These are phyloP conservation scores for Candida sonorensis DNA, from an alignment of 805 yeast genomes.

Conservation along the genomic window DNA sequence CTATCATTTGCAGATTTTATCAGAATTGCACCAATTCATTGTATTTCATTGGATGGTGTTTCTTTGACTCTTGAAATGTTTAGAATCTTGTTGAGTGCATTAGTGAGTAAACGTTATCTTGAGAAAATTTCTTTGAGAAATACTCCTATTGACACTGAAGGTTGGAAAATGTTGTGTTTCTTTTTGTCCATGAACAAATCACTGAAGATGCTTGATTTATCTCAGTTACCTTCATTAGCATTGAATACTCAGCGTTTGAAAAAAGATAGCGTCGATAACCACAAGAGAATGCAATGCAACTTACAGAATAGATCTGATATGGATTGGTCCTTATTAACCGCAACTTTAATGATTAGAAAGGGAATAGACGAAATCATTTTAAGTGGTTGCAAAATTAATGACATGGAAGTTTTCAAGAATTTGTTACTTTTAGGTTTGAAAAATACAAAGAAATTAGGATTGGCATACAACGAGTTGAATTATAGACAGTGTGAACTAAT, in stretches of 20 bases:
- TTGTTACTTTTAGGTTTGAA: slow-evolving; percentile 51
- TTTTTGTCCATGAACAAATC: slow-evolving; percentile 59
- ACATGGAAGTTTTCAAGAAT: slow-evolving; percentile 46
- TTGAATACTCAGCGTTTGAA: slow-evolving; percentile 36
- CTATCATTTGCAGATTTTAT: slow-evolving; percentile 85
- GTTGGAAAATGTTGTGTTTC: slow-evolving; percentile 78
- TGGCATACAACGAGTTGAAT: slow-evolving; percentile 66
- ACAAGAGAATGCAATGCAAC: slow-evolving; percentile 40
- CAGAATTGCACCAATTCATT: slow-evolving; percentile 74
- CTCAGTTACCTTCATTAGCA: slow-evolving; percentile 53
- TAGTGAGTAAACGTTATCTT: slow-evolving; percentile 57
- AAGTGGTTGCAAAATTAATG: slow-evolving; percentile 66
- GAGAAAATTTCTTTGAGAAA: slow-evolving; percentile 74
- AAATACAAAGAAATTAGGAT: slow-evolving; percentile 58
- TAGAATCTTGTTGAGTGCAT: slow-evolving; percentile 60
- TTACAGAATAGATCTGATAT: slow-evolving; percentile 57
- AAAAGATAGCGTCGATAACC: slow-evolving; percentile 11
- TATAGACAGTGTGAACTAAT: slow-evolving; percentile 51
- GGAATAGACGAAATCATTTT: slow-evolving; percentile 76
- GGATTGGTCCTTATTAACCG: slow-evolving; percentile 78
- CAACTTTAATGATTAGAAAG: slow-evolving; percentile 59
- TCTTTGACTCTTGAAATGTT: slow-evolving; percentile 70
- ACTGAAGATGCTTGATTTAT: slow-evolving; percentile 56
- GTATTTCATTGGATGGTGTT: slow-evolving; percentile 75
- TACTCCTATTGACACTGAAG: slow-evolving; percentile 61